Base-by-base conservation (phyloP, 306 rosid species). In the Carpinus viminea region DNA sequence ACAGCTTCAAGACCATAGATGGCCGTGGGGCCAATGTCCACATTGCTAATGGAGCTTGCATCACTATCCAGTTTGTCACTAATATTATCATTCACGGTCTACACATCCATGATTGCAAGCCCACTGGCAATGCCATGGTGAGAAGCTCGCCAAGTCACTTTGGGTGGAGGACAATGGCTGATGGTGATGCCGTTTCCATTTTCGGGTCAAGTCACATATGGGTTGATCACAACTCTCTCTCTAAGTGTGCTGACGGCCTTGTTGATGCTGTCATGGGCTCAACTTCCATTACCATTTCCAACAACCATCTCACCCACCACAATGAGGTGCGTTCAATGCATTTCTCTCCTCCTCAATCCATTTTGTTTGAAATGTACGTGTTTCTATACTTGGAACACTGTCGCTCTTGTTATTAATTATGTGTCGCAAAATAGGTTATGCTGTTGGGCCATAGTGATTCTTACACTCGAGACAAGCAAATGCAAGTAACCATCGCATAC, bases 161-260 rank as follows among this genome's bases (percentile, higher is more conserved):
- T 56, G 98, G 98, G 20, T 95, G 98, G 98, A 87, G 98, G 83
- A 95, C 98, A 8, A 95, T 95, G 85, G 97, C 98, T 64, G 98
- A 95, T 83, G 98, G 98, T 11, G 98, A 95, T 65, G 98, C 84
- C 8, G 6, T 95, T 80, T 95, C 98, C 80, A 95, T 95, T 31
- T 95, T 95, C 45, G 97, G 98, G 3, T 87, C 98, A 17, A 94
- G 98, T 84, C 97, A 94, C 80, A 80, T 94, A 13, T 94, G 98
- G 98, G 91, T 95, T 43, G 98, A 95, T 56, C 98, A 95, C 77
- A 95, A 95, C 56, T 95, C 98, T 12, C 82, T 95, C 78, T 95
- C 98, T 12, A 91, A 91, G 56, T 95, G 98, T 62, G 98, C 98
- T 65, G 98, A 95, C 83, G 98, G 98, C 26, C 97, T 94, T 43